Evolutionary conservation across 2,329 filamentous ascomycete species (phyloP).

Genomic region (Phyllosticta paracitricarpa): DNA sequence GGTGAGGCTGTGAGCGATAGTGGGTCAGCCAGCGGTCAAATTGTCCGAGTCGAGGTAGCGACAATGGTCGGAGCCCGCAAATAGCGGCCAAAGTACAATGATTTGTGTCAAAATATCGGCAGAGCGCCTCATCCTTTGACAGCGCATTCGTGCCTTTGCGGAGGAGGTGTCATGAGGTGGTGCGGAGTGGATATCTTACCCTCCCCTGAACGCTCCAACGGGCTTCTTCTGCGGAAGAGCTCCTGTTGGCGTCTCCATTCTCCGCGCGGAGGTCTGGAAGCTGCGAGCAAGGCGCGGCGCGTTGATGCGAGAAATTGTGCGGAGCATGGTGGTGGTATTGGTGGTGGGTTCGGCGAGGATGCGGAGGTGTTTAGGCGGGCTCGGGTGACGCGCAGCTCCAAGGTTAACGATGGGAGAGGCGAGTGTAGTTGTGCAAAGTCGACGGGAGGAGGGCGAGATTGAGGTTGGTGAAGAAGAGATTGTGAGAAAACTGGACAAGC

Average conservation of each 20-base stretch:
- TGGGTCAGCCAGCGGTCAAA: neutral
- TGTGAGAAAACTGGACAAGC: neutral
- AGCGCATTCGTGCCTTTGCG: neutral
- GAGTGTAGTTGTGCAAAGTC: neutral
- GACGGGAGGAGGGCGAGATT: neutral
- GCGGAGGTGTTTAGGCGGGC: neutral
- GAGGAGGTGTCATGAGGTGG: neutral
- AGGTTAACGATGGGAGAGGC: neutral
- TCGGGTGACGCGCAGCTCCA: neutral
- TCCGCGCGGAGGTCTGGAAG: conserved; percentile 30
- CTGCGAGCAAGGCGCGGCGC: conserved; percentile 17
- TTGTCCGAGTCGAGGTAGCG: neutral
- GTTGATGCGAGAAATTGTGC: conserved; percentile 24
- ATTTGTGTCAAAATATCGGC: neutral
- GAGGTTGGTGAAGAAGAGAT: neutral
- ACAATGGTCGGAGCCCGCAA: neutral
- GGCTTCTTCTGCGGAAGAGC: conserved; percentile 44
- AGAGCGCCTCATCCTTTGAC: neutral
- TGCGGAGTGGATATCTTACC: conserved; percentile 41
- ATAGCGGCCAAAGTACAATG: conserved; percentile 5
- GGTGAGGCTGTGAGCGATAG: conserved; percentile 53
- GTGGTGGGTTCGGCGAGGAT: neutral
- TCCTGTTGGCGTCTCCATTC: conserved; percentile 20
- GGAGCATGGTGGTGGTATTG: conserved; percentile 19
- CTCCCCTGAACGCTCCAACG: conserved; percentile 61